Conservation (phyloP, 139 green algal species). For the Chlamydomonas incerta region DNA sequence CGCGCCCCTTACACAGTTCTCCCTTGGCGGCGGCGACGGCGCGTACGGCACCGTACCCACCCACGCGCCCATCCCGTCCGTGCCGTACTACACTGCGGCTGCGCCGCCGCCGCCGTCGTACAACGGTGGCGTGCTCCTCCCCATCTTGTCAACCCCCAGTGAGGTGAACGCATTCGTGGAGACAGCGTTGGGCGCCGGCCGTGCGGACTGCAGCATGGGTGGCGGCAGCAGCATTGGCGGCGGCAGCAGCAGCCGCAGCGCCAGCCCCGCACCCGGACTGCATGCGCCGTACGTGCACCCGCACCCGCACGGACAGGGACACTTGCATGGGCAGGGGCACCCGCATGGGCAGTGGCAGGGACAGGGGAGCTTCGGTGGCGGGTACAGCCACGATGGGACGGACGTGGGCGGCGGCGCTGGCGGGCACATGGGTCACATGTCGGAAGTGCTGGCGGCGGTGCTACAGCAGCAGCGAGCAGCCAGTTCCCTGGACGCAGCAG, state of each 20-base stretch:
- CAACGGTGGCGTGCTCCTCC: background rate
- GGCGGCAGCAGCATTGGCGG: too few relatives aligned
- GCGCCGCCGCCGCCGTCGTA: background rate
- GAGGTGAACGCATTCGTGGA: background rate
- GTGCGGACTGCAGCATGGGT: background rate
- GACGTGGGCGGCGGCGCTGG: background rate
- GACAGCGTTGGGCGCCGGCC: background rate
- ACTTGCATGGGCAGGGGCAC: too few relatives aligned
- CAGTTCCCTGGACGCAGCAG: too few relatives aligned
- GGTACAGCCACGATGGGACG: background rate
- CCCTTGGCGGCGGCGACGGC: background rate
- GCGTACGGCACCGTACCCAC: background rate
- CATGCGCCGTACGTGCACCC: too few relatives aligned
- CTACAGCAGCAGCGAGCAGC: too few relatives aligned
- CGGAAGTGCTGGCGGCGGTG: too few relatives aligned
- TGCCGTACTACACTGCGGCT: background rate
- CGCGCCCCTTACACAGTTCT: background rate
- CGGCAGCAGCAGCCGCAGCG: background rate
- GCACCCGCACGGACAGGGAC: background rate
- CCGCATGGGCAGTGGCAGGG: too few relatives aligned
- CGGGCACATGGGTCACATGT: too few relatives aligned
- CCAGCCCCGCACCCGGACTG: background rate
- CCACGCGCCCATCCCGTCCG: background rate
- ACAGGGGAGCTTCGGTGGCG: too few relatives aligned
- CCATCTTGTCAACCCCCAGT: background rate